A percentile compares a stretch with the other conserved stretches of the same genome.
These are phyloP conservation scores for Lachancea kluyveri DNA, from an alignment of 805 yeast genomes.

Conservation along the genomic window DNA sequence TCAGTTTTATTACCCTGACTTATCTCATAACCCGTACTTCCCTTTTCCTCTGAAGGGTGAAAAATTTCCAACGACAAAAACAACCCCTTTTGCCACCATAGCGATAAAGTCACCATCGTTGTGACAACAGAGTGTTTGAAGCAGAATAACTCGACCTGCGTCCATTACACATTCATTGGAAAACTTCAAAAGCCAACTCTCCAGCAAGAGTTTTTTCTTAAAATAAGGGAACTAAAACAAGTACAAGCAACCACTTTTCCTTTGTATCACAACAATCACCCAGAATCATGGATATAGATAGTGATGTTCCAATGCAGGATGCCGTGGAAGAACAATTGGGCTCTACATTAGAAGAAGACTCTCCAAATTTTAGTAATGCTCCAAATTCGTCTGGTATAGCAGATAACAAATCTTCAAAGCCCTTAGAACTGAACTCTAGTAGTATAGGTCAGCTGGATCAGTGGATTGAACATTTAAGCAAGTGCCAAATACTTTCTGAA, in stretches of 20 bases:
- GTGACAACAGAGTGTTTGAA: no score
- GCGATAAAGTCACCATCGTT: no score
- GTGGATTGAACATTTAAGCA: slow-evolving; percentile 76
- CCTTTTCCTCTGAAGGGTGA: slow-evolving; percentile 6
- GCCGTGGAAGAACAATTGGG: slow-evolving; percentile 42
- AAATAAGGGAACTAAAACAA: no score
- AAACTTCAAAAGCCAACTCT: no score
- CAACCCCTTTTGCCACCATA: slow-evolving; percentile 6
- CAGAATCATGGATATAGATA: slow-evolving; percentile 75
- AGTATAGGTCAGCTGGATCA: slow-evolving; percentile 68
- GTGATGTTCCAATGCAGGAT: slow-evolving; percentile 83
- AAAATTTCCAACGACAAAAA: slow-evolving; percentile 5
- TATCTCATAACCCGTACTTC: no score
- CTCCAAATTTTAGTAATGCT: slow-evolving; percentile 7
- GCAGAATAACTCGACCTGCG: no score
- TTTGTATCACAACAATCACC: no score
- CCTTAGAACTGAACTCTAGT: slow-evolving; percentile 35
- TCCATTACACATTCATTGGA: no score
- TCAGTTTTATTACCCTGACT: no score
- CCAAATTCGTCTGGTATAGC: slow-evolving; percentile 34
- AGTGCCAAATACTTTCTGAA: slow-evolving; percentile 79
- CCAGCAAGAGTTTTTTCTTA: no score
- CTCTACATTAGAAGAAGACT: slow-evolving; percentile 29
- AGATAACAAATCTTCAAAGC: slow-evolving; percentile 34
- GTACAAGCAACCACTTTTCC: no score